phyloP scores from a whole-genome alignment of 345 rosid species.

The Populus alba region DNA sequence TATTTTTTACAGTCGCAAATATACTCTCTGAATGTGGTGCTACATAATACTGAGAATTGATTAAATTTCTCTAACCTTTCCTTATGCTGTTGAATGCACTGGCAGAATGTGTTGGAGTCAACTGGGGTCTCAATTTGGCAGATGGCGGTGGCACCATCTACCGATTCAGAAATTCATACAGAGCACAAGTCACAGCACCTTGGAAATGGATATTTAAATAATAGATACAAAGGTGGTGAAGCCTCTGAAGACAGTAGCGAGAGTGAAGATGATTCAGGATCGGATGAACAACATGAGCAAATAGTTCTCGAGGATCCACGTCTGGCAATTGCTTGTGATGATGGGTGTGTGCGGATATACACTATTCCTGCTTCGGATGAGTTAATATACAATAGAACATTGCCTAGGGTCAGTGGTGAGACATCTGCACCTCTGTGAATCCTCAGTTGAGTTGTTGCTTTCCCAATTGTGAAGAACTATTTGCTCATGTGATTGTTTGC shows the following conservation, averaged over 20 bases:
- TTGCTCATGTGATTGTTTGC: slow-evolving; percentile 18
- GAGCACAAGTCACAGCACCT: slow-evolving; percentile 32
- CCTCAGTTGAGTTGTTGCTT: slow-evolving; percentile 9
- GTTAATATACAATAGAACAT: slow-evolving; percentile 56
- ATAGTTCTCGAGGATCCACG: slow-evolving; percentile 35
- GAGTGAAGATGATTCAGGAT: slow-evolving; percentile 55
- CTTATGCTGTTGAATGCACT: slow-evolving; percentile 5
- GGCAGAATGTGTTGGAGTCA: slow-evolving; percentile 71
- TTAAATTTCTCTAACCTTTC: neutral
- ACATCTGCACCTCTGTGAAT: slow-evolving; percentile 27
- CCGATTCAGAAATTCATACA: slow-evolving; percentile 11
- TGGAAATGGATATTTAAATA: slow-evolving; percentile 54
- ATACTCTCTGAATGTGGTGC: neutral
- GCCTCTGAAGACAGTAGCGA: slow-evolving; percentile 56
- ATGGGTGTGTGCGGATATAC: slow-evolving; percentile 77
- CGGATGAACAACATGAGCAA: slow-evolving; percentile 38
- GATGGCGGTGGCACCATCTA: slow-evolving; percentile 65
- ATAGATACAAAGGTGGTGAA: slow-evolving; percentile 29
- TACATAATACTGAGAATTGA: neutral
- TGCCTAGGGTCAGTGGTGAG: slow-evolving; percentile 99
- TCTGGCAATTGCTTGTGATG: slow-evolving; percentile 77
- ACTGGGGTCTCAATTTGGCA: slow-evolving; percentile 89
- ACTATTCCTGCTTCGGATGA: slow-evolving; percentile 49
- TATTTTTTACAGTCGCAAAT: neutral
- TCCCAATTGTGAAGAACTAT: slow-evolving; percentile 13